Conservation (phyloP, 805 yeast genomes). For the Tetrapisispora arboricola region DNA sequence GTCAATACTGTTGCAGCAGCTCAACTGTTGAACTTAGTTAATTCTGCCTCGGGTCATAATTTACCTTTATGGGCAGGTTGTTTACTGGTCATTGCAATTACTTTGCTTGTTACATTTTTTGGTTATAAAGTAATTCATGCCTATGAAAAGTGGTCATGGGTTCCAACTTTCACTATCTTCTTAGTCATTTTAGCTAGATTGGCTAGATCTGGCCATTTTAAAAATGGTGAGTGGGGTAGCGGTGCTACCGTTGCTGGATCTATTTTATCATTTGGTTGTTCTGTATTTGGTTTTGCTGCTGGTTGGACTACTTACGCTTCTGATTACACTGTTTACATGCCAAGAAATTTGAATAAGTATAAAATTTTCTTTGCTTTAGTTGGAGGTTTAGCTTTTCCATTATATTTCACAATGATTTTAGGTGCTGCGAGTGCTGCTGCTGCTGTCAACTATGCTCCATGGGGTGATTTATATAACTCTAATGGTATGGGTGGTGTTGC, state of each 20-base stretch:
- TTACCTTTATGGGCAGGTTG: constrained; percentile 92
- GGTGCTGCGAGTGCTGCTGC: constrained; percentile 86
- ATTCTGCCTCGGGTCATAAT: constrained; percentile 35
- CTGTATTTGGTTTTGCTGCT: constrained; percentile 79
- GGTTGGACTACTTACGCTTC: constrained; percentile 94
- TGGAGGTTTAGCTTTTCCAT: constrained; percentile 56
- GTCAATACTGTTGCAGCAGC: constrained; percentile 87
- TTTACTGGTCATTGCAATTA: constrained; percentile 54
- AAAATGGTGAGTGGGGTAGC: constrained; percentile 37
- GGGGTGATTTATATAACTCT: constrained; percentile 40
- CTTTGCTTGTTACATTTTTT: constrained; percentile 66
- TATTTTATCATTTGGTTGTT: constrained; percentile 73
- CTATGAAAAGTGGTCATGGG: constrained; percentile 82
- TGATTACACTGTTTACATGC: constrained; percentile 86
- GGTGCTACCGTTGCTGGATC: constrained; percentile 66
- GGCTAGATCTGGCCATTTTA: constrained; percentile 54
- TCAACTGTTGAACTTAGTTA: constrained; percentile 68
- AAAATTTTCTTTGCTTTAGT: constrained; percentile 57
- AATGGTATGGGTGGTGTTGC: constrained; percentile 74
- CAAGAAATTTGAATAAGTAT: constrained; percentile 45
- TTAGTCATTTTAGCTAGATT: constrained; percentile 71
- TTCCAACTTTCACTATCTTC: constrained; percentile 67
- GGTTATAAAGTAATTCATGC: constrained; percentile 76
- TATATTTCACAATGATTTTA: constrained; percentile 60
- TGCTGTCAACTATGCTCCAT: constrained; percentile 35